Percentiles rank a stretch among this genome's conserved stretches.
Evolutionary conservation across 805 yeast genomes (phyloP).

Genomic region (Sugiyamaella lignohabitans): DNA sequence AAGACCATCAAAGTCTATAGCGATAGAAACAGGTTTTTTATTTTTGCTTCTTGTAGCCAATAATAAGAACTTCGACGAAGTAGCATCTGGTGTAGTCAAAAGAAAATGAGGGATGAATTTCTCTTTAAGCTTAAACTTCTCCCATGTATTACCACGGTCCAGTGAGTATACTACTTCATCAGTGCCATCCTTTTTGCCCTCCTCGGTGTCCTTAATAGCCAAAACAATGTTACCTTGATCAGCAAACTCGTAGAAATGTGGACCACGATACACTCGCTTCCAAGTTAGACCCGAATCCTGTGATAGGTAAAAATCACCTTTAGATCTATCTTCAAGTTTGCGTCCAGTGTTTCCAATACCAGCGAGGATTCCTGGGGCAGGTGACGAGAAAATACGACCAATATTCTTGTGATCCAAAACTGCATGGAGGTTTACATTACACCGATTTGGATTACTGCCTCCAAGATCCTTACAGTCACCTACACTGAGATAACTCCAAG

Average conservation of each 20-base stretch:
- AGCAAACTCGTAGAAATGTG: constrained; percentile 56
- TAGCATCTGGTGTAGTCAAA: constrained; percentile 62
- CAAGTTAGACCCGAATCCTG: constrained; percentile 75
- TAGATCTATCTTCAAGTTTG: constrained; percentile 22
- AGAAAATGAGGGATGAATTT: constrained; percentile 39
- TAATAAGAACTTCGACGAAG: constrained; percentile 52
- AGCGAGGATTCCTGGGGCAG: constrained; percentile 41
- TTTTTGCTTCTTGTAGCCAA: constrained; percentile 33
- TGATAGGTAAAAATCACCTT: constrained; percentile 53
- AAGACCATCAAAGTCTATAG: constrained; percentile 43
- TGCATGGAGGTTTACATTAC: constrained; percentile 37
- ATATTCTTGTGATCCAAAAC: constrained; percentile 32
- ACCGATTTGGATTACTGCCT: constrained; percentile 26
- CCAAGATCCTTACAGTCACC: constrained; percentile 15
- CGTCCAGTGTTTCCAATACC: constrained; percentile 39
- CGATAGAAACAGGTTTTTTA: constrained; percentile 43
- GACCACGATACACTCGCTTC: constrained; percentile 48
- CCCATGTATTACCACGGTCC: constrained; percentile 72
- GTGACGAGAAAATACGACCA: constrained; percentile 30
- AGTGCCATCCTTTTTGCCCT: too few relatives aligned
- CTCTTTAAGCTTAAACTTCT: constrained; percentile 40
- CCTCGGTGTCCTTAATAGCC: constrained; percentile 40
- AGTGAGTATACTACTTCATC: constrained; percentile 47
- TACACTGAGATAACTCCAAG: constrained; percentile 30
- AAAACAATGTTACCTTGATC: constrained; percentile 71